Base-by-base conservation (phyloP, 1,139 yeast genomes). In the Protomyces pachydermus region DNA sequence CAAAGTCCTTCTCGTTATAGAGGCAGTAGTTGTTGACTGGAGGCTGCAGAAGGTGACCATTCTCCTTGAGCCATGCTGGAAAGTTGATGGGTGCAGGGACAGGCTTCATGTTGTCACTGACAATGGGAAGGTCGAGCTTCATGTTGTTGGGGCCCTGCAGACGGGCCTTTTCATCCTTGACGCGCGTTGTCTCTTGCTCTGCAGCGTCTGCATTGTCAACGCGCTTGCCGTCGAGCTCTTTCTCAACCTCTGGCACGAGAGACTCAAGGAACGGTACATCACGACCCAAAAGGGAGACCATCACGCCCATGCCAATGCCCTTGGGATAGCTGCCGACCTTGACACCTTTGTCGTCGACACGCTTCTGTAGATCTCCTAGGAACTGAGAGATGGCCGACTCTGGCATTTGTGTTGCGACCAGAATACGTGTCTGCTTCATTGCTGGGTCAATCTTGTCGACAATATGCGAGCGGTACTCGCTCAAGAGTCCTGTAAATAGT, bases 291-390 rank as follows among this genome's bases (percentile, higher is more conserved):
- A 60, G 34, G 1, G 58, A 54, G 12, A 60, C 51, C 64, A 60
- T 85, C 64, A 84, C 75, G 1, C 82, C 80, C 45, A 28, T 42
- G 76, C 83, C 80, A 16, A 80, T 79, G 74, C 84, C 79, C 73
- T 89, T 96, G 0, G 96, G 96, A 72, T 90, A 90, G 51, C 91
- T 85, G 2, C 96, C 96, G 56, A 90, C 78, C 72, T 89, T 89
- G 63, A 89, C 79, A 3, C 74, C 73, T 23, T 74, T 70, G 2
- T 79, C 79, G 62, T 76, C 76, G 53, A 82, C 81, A 56, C 77
- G 74, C 0, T 73, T 69, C 70, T 88, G 95, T 56, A 86, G 73
- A 1, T 75, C 73, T 1, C 82, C 72, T 66, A 90, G 77, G 66
- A 78, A 83, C 3, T 87, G 84, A 0, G 96, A 93, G 71, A 89